Conservation (phyloP, 2,329 filamentous ascomycete genomes). For the Microcyclospora tardicrescens region DNA sequence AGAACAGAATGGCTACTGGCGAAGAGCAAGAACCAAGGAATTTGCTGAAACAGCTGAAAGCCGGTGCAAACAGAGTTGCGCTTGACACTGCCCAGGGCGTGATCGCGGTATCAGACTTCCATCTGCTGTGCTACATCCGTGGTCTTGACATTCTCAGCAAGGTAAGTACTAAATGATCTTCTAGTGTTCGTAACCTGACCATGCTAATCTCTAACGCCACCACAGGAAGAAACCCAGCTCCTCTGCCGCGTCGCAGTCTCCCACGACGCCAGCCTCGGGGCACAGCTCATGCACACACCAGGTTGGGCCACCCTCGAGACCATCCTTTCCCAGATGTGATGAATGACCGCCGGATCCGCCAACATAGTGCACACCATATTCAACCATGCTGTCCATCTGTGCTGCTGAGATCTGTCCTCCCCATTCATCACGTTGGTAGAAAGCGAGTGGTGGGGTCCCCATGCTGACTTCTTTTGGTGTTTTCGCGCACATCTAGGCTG, state of each 20-base stretch:
- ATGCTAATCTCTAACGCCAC: conserved; percentile 5
- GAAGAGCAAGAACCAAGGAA: conserved; percentile 65
- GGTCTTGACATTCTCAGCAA: conserved; percentile 70
- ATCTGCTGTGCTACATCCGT: conserved; percentile 78
- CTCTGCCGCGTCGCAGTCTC: conserved; percentile 73
- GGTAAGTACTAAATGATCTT: conserved; percentile 37
- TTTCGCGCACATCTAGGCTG: conserved; percentile 19
- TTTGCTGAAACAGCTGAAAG: conserved; percentile 56
- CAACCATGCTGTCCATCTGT: neutral
- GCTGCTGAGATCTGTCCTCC: neutral
- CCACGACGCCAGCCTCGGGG: conserved; percentile 67
- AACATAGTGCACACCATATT: neutral
- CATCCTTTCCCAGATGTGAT: conserved; percentile 48
- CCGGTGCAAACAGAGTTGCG: conserved; percentile 35
- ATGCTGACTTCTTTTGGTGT: conserved; percentile 9
- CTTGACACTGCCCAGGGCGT: conserved; percentile 51
- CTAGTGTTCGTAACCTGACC: neutral
- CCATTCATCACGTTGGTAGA: neutral
- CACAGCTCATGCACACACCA: conserved; percentile 70
- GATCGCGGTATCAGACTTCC: conserved; percentile 76
- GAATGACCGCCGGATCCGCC: neutral
- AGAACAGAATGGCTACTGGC: conserved; percentile 79
- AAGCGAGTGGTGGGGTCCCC: neutral
- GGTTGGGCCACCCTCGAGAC: conserved; percentile 93
- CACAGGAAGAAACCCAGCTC: conserved; percentile 75